phyloP scores from a whole-genome alignment of 2,329 filamentous ascomycete genomes.

The Colletotrichum orbiculare region DNA sequence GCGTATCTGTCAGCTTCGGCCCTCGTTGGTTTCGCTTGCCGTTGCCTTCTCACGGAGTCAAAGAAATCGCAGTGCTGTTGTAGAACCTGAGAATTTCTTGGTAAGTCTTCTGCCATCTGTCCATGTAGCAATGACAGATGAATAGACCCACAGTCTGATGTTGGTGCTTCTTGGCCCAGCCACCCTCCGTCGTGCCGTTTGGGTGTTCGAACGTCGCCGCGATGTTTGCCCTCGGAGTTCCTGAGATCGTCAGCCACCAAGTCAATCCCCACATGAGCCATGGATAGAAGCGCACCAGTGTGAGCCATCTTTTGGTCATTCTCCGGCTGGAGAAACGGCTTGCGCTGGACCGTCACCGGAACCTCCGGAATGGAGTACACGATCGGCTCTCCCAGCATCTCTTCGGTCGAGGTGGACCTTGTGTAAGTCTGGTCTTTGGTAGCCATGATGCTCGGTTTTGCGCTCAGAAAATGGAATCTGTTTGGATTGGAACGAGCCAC shows the following conservation, averaged over 20 bases:
- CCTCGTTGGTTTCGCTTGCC: no score
- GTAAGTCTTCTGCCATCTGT: background rate
- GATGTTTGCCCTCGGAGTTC: conserved; percentile 49
- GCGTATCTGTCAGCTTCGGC: background rate
- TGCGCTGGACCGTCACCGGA: conserved; percentile 42
- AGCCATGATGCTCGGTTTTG: background rate
- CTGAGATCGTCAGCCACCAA: conserved; percentile 26
- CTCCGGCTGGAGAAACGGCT: conserved; percentile 44
- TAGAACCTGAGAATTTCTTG: conserved; percentile 38
- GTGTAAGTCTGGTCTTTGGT: conserved; percentile 11
- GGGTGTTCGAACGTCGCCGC: conserved; percentile 48
- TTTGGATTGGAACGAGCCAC: background rate
- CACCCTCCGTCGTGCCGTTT: conserved; percentile 46
- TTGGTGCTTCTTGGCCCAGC: conserved; percentile 45
- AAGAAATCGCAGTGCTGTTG: conserved; percentile 56
- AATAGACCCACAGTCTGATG: conserved; percentile 43
- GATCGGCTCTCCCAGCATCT: conserved; percentile 15
- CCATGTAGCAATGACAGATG: no score
- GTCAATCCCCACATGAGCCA: background rate
- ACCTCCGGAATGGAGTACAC: conserved; percentile 34
- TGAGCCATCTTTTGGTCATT: conserved; percentile 42
- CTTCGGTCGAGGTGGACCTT: background rate
- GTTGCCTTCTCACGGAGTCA: conserved; percentile 43
- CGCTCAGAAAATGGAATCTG: background rate
- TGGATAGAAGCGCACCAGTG: conserved; percentile 37